Base-by-base conservation (phyloP, 306 rosid species). In the Rosa lucieae region DNA sequence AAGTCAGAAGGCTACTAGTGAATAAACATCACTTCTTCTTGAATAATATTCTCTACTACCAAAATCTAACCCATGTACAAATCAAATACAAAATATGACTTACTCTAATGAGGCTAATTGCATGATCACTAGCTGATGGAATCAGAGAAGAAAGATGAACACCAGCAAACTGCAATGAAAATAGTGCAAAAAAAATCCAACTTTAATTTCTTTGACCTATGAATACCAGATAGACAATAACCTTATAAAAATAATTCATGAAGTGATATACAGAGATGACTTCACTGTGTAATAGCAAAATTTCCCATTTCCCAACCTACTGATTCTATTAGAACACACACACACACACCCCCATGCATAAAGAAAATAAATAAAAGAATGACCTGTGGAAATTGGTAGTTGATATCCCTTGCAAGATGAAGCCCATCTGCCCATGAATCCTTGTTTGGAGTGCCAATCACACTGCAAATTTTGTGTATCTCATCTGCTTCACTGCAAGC, bases 331-430 rank as follows among this genome's bases (percentile, higher is more conserved):
- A 32, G 37, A 32, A 32, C 48, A 78, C 61, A 42, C 43, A 23
- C 17, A 47, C 26, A 49, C 13, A 59, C 58, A 65, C 39, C 11
- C 53, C n/a, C 15, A 44, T 5, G 59, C 37, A 17, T 2, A 40
- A 49, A 40, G 1, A 20, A 26, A 14, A 53, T 1, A 18, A 29
- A 43, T 10, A 68, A 10, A 78, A 80, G 59, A 51, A 89, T 62
- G 42, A 93, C 99, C 96, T 88, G 96, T 21, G 99, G 98, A 71
- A 90, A 96, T 76, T 93, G 94, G 82, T 89, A 96, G 78, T 90
- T 91, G 70, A 96, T 93, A 78, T 93, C 91, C 84, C 91, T 91
- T 48, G 99, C 99, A 76, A 96, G 97, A 79, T 43, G 83, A 75
- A 93, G 89, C 55, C 99, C 99, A 59, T 81, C 97, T 47, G 92